Percentiles rank a stretch among this genome's conserved stretches.
phyloP scores from a whole-genome alignment of 2,329 filamentous ascomycete genomes.

The Ophiognomonia clavigignenti-juglandacearum region DNA sequence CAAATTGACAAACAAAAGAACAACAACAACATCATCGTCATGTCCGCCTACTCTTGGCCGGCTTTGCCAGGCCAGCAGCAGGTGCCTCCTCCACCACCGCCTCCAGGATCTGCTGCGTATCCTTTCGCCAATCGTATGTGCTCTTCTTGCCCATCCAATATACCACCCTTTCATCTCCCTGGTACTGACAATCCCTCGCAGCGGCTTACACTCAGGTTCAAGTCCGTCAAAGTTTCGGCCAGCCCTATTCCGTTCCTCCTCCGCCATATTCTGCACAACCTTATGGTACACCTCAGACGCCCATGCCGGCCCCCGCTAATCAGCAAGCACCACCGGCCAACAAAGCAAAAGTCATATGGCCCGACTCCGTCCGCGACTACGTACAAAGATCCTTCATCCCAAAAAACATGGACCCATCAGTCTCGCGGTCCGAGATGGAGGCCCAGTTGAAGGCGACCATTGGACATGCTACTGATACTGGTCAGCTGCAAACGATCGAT shows the following conservation, averaged over 20 bases:
- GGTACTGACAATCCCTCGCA: constrained; percentile 26
- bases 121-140: constrained; percentile 35
- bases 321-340: constrained; percentile 29
- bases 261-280: constrained; percentile 17
- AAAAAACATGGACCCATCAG: constrained; percentile 59
- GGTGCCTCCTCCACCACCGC: constrained; percentile 23
- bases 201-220: constrained; percentile 58
- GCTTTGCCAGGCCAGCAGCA: constrained; percentile 34
- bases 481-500: constrained; percentile 67
- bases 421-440: constrained; percentile 69
- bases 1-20: constrained; percentile 22
- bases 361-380: constrained; percentile 76
- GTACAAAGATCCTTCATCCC: constrained; percentile 84
- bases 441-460: constrained; percentile 82
- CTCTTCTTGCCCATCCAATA: too few species aligned
- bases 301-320: constrained; percentile 23
- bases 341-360: constrained; percentile 69
- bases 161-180: too few species aligned
- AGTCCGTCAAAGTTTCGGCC: constrained; percentile 55
- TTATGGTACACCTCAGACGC: constrained; percentile 21
- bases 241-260: constrained; percentile 34
- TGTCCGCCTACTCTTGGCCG: constrained; percentile 16
- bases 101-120: constrained; percentile 30
- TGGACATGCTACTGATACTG: constrained; percentile 70
- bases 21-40: too few species aligned